These are phyloP conservation scores for Corylus avellana DNA, from an alignment of 306 rosid genomes.

Conservation along the genomic window DNA sequence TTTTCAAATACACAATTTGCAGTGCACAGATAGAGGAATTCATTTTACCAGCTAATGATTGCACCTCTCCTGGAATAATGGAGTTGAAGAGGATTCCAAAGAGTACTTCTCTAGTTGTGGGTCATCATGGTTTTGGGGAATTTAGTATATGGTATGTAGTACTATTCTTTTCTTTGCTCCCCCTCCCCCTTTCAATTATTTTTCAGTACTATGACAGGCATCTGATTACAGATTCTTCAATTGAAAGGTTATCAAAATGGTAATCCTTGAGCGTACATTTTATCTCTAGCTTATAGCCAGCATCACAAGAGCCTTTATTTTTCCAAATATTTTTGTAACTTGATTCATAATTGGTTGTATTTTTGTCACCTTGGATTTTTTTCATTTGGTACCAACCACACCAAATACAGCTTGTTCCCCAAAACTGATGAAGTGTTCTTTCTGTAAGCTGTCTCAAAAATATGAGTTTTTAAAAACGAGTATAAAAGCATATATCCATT, in stretches of 20 bases:
- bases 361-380: background rate
- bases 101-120: constrained; percentile 63
- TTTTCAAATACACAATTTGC: constrained; percentile 38
- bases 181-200: background rate
- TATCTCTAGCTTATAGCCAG: background rate
- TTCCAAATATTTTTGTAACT: background rate
- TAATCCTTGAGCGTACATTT: background rate
- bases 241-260: background rate
- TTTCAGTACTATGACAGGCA: constrained; percentile 17
- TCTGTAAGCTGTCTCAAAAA: background rate
- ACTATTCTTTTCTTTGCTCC: background rate
- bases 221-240: background rate
- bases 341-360: background rate
- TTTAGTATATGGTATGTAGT: constrained; percentile 80
- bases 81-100: constrained; percentile 74
- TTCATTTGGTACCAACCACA: background rate
- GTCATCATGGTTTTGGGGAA: constrained; percentile 63
- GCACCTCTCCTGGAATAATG: constrained; percentile 68
- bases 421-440: background rate
- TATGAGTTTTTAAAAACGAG: background rate
- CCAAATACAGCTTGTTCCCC: background rate
- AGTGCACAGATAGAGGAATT: constrained; percentile 55
- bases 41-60: constrained; percentile 53
- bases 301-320: background rate
- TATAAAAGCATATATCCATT: background rate